Evolutionary conservation across 2,329 filamentous ascomycete genomes (phyloP), one percentile per base, ranked within the genome.

Genomic region (Bimuria novae-zelandiae): DNA sequence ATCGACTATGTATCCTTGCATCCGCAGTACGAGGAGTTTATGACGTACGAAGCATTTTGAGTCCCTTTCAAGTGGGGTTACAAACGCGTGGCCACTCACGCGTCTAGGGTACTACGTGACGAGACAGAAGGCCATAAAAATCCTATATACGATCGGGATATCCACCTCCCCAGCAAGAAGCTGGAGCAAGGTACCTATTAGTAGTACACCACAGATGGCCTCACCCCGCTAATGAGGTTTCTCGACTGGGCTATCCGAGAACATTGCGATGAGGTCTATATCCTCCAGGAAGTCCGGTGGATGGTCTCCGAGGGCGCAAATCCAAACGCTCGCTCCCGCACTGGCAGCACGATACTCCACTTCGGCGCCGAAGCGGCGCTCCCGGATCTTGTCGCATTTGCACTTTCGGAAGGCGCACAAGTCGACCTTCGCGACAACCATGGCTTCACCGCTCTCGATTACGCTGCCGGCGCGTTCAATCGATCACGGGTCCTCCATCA

Each of bases 281-380:
- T 49, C n/a, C 16, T 41, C 32, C 16, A 30, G 4, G 40, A 21
- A 3, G 14, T 51, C n/a, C 11, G 41, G 12, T 4, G 16, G 23
- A 16, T 51, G n/a, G 40, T 45, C 1, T n/a, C 29, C 11, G 16
- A 16, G 25, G 49, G 40, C 2, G 49, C 41, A 6, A 51, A 46
- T 19, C 4, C 32, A 6, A n/a, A 51, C 23, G 49, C 49, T 22
- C 49, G 49, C 12, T 45, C 37, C 14, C 41, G 49, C 8, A 16
- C 14, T 16, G 33, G 33, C 8, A n/a, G 12, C n/a, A 36, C 33
- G 2, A 36, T 36, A 16, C n/a, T 36, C 3, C 33, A 36, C 16
- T 17, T 39, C n/a, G 41, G 25, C 7, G 41, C 49, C n/a, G 40
- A 51, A 14, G 14, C 21, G 12, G 21, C 32, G 17, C 19, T 51